These are phyloP conservation scores for Rostrohypoxylon terebratum DNA, from an alignment of 495 filamentous ascomycete species.

Conservation along the genomic window DNA sequence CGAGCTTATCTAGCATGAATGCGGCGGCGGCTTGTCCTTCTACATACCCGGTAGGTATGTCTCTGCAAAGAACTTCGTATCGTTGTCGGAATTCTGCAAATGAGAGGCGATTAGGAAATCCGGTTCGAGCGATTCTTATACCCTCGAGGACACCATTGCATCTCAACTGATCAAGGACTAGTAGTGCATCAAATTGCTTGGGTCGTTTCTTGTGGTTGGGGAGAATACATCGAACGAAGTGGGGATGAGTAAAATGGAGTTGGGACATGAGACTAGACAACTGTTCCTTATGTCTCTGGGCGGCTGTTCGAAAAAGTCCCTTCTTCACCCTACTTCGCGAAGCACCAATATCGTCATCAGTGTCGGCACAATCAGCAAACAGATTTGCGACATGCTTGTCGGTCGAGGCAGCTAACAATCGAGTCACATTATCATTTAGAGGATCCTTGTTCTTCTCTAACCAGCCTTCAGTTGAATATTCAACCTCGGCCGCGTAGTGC, in stretches of 20 bases:
- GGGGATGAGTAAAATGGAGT: slow-evolving; percentile 94
- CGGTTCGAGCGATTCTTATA: slow-evolving; percentile 95
- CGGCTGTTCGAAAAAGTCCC: slow-evolving; percentile 95
- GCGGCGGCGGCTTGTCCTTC: slow-evolving; percentile 88
- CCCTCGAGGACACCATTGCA: slow-evolving; percentile 99
- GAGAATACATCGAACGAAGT: slow-evolving; percentile 98
- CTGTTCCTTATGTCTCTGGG: slow-evolving; percentile 97
- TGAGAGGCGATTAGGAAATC: slow-evolving; percentile 94
- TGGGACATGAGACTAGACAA: slow-evolving; percentile 95
- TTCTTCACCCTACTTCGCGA: slow-evolving; percentile 91
- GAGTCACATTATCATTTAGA: slow-evolving; percentile 94
- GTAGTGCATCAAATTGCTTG: slow-evolving; percentile 86
- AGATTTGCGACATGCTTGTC: slow-evolving; percentile 86
- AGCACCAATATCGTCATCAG: slow-evolving; percentile 72
- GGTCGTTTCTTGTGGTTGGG: slow-evolving; percentile 99
- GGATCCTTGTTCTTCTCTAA: slow-evolving; percentile 99
- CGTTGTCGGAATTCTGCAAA: slow-evolving; percentile 96
- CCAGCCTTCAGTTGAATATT: slow-evolving; percentile 96
- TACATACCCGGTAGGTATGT: slow-evolving; percentile 89
- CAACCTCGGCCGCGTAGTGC: slow-evolving; percentile 97
- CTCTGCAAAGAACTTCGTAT: slow-evolving; percentile 93
- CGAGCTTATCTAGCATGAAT: slow-evolving; percentile 90
- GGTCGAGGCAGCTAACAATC: slow-evolving; percentile 82
- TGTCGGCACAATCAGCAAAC: slow-evolving; percentile 87
- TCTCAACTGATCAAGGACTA: slow-evolving; percentile 94